phyloP scores from a whole-genome alignment of 1,284 basidiomycete genomes.

The Ceraceosorus guamensis region DNA sequence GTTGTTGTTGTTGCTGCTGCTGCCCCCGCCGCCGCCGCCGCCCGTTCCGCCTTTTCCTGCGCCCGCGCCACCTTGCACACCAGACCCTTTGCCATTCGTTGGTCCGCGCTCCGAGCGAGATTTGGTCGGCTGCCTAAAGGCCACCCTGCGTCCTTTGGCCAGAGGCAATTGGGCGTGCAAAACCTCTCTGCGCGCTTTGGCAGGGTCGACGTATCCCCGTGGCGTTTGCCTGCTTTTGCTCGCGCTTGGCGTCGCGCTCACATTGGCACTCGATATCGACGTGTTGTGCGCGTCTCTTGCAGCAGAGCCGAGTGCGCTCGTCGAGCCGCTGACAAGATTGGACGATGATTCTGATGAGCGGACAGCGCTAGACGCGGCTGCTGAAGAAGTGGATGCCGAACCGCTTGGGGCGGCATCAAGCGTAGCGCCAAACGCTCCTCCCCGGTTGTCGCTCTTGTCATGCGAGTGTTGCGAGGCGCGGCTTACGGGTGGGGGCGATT shows the following conservation, averaged over 20 bases:
- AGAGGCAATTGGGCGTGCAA: constrained; percentile 23
- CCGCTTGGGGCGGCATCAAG: no score
- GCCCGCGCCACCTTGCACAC: background rate
- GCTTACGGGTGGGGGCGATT: background rate
- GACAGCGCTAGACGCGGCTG: no score
- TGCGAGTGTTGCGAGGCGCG: no score
- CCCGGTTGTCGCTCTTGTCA: no score
- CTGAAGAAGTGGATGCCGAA: no score
- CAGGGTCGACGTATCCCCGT: constrained; percentile 14
- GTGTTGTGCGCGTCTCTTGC: background rate
- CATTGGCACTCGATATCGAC: background rate
- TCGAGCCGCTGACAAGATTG: no score
- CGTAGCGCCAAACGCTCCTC: no score
- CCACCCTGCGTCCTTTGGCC: constrained; percentile 25
- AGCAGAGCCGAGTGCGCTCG: background rate
- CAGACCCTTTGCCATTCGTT: background rate
- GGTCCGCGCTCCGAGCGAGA: constrained; percentile 4
- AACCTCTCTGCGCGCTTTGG: constrained; percentile 17
- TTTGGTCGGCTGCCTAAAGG: constrained; percentile 26
- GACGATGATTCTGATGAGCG: no score
- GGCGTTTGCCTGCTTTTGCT: background rate
- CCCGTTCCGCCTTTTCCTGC: background rate
- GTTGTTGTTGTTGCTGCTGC: background rate
- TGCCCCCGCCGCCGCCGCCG: background rate
- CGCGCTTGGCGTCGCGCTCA: background rate